Evolutionary conservation across 345 rosid genomes (phyloP).

Genomic region (Theobroma cacao): DNA sequence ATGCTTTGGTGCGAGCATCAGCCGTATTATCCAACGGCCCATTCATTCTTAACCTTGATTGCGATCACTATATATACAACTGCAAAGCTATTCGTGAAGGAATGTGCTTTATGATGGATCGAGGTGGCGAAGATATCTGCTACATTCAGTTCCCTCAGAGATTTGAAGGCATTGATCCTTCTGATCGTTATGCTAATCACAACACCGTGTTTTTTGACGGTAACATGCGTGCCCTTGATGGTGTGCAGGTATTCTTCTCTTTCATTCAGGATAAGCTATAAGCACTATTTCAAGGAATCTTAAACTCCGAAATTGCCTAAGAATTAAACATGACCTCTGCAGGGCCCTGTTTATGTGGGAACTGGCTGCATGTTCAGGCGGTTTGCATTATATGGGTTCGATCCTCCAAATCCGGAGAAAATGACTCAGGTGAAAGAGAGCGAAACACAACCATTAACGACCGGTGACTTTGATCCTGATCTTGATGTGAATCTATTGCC

Average conservation of each 20-base stretch:
- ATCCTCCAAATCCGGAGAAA: conserved; percentile 63
- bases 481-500: conserved; percentile 81
- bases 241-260: conserved; percentile 60
- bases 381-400: conserved; percentile 90
- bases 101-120: conserved; percentile 97
- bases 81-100: conserved; percentile 92
- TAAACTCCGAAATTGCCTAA: background rate
- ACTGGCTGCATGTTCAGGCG: conserved; percentile 91
- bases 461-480: conserved; percentile 76
- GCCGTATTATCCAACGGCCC: conserved; percentile 92
- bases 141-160: conserved; percentile 95
- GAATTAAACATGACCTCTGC: background rate
- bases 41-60: conserved; percentile 89
- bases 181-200: conserved; percentile 90
- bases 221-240: conserved; percentile 96
- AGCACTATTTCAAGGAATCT: background rate
- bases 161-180: conserved; percentile 97
- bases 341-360: conserved; percentile 96
- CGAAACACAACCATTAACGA: conserved; percentile 65
- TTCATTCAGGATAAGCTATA: background rate
- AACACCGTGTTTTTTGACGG: conserved; percentile 97
- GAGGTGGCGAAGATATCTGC: conserved; percentile 86
- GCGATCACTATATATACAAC: conserved; percentile 93
- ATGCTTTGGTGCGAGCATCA: conserved; percentile 79
- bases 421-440: conserved; percentile 32